phyloP scores from a whole-genome alignment of 192 early-diverging fungal genomes.

The Coemansia sp. region DNA sequence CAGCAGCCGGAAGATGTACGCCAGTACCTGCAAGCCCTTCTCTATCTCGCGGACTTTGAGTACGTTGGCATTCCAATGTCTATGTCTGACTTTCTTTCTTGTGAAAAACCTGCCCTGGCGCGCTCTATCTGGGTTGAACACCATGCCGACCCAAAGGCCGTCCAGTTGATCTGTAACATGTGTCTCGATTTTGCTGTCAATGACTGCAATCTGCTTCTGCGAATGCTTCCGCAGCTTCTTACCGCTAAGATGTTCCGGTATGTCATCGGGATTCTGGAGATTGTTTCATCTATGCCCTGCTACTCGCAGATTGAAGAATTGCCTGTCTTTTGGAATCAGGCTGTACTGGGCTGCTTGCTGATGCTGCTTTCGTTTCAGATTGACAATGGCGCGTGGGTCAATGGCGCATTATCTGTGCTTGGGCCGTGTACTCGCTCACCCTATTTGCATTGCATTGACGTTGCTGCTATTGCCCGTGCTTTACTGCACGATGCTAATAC shows the following conservation, averaged over 20 bases:
- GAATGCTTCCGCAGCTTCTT: constrained; percentile 57
- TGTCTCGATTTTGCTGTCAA: constrained; percentile 68
- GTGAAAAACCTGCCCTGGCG: constrained; percentile 66
- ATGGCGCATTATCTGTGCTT: constrained; percentile 22
- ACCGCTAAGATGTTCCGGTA: constrained; percentile 48
- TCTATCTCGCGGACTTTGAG: constrained; percentile 75
- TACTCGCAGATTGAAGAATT: constrained; percentile 22
- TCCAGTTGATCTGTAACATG: constrained; percentile 69
- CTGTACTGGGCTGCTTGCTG: constrained; percentile 15
- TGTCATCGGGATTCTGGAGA: constrained; percentile 55
- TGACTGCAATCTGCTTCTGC: constrained; percentile 63
- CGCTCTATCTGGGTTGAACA: constrained; percentile 69
- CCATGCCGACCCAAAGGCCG: constrained; percentile 56
- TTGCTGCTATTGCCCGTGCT: constrained; percentile 3
- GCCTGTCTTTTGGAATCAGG: constrained; percentile 43
- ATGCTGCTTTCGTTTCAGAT: background rate
- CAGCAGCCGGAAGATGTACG: constrained; percentile 36
- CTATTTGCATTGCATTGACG: constrained; percentile 28
- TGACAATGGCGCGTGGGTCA: constrained; percentile 11
- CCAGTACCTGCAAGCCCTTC: constrained; percentile 59
- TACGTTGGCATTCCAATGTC: constrained; percentile 61
- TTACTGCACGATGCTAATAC: constrained; percentile 4
- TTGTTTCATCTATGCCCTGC: constrained; percentile 31
- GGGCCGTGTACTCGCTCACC: constrained; percentile 32
- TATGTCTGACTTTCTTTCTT: constrained; percentile 60